phyloP scores from a whole-genome alignment of 345 rosid genomes.

The Camelina neglecta region DNA sequence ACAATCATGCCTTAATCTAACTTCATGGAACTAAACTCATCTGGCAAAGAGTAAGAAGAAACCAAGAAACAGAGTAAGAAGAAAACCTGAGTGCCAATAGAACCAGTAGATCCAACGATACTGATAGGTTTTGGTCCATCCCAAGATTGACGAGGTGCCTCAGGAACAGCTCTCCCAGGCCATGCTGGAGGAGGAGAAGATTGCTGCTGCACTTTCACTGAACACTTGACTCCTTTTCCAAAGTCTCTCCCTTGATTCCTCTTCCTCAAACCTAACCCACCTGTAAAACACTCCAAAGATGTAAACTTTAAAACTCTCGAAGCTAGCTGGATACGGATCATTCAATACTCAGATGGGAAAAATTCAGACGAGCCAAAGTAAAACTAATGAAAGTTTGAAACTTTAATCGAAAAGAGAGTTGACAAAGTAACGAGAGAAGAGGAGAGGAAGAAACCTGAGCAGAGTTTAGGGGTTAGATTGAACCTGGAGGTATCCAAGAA shows the following conservation, averaged over 20 bases:
- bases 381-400: constrained; percentile 26
- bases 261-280: constrained; percentile 61
- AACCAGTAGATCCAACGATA: constrained; percentile 93
- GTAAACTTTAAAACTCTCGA: not conserved
- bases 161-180: constrained; percentile 88
- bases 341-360: constrained; percentile 11
- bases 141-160: constrained; percentile 68
- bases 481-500: constrained; percentile 68
- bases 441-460: constrained; percentile 51
- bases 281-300: constrained; percentile 43
- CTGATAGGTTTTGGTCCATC: constrained; percentile 95
- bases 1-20: constrained; percentile 5
- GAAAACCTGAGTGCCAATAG: constrained; percentile 95
- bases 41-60: too few species aligned
- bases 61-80: not conserved
- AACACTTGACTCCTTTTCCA: constrained; percentile 69
- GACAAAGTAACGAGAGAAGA: not conserved
- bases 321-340: not conserved
- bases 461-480: constrained; percentile 52
- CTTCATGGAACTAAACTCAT: not conserved
- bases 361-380: not conserved
- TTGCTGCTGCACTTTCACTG: constrained; percentile 51
- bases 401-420: constrained; percentile 16
- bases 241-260: constrained; percentile 48
- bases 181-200: constrained; percentile 88